These are phyloP conservation scores for Lodderomyces jiufengensis DNA, from an alignment of 1,139 yeast species.

Conservation along the genomic window DNA sequence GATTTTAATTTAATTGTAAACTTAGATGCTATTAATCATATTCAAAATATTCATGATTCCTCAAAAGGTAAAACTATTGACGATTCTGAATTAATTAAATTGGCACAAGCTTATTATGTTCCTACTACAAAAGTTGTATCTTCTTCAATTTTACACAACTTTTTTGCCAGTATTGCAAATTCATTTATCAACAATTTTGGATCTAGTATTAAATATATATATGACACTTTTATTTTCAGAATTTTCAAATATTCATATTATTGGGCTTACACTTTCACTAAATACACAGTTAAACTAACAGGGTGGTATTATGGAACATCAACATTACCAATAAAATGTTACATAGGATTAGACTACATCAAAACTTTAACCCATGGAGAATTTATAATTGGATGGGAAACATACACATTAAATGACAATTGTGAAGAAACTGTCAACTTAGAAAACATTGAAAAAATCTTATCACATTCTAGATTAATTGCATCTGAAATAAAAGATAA, in stretches of 20 bases:
- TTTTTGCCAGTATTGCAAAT: neutral
- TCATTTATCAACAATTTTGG: neutral
- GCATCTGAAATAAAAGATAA: conserved; percentile 1
- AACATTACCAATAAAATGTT: conserved; percentile 3
- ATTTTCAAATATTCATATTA: conserved; percentile 1
- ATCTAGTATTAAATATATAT: neutral
- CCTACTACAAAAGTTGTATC: neutral
- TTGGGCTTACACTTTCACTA: conserved; percentile 2
- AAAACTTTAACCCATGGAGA: conserved; percentile 2
- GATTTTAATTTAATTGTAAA: conserved; percentile 2
- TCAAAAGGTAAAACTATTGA: neutral
- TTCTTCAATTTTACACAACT: neutral
- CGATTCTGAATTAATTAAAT: conserved; percentile 2
- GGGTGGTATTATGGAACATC: conserved; percentile 4
- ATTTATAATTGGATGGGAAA: conserved; percentile 5
- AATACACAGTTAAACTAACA: conserved; percentile 3
- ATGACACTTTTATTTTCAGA: conserved; percentile 2
- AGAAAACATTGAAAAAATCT: conserved; percentile 2
- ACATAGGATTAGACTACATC: conserved; percentile 4
- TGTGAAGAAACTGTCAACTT: conserved; percentile 3
- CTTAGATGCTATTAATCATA: conserved; percentile 3
- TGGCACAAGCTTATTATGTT: conserved; percentile 4
- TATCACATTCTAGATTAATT: conserved; percentile 1
- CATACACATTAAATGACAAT: conserved; percentile 4
- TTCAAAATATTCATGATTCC: neutral